A percentile compares a stretch with the other conserved stretches of the same genome.
phyloP scores from a whole-genome alignment of 345 rosid genomes.

The Ceriops zippeliana region DNA sequence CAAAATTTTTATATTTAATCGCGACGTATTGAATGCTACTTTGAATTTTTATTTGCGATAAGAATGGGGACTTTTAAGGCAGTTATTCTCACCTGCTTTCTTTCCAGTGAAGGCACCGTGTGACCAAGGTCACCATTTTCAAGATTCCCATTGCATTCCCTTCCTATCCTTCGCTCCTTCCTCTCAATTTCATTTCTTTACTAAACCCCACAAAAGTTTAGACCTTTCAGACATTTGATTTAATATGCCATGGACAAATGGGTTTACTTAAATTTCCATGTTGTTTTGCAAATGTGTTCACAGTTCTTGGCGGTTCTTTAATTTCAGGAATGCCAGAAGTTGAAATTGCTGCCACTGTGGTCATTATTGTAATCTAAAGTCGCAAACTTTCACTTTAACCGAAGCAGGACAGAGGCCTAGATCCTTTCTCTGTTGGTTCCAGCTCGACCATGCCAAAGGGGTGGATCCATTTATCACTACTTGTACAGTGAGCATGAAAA shows the following conservation, averaged over 20 bases:
- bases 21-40: too few relatives aligned
- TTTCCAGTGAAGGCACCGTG: conserved; percentile 45
- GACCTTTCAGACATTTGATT: conserved; percentile 30
- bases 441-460: conserved; percentile 63
- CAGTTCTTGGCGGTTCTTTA: conserved; percentile 15
- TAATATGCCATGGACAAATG: conserved; percentile 5
- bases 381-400: conserved; percentile 6
- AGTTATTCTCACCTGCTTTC: conserved; percentile 43
- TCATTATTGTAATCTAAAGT: conserved; percentile 25
- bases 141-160: background rate
- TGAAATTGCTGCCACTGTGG: conserved; percentile 38
- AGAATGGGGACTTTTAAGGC: conserved; percentile 1
- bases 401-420: conserved; percentile 7
- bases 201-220: conserved; percentile 30
- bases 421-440: conserved; percentile 28
- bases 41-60: too few relatives aligned
- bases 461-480: conserved; percentile 38
- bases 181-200: conserved; percentile 22
- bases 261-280: background rate
- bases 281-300: conserved; percentile 15
- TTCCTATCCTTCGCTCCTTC: conserved; percentile 23
- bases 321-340: conserved; percentile 15
- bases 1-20: too few relatives aligned
- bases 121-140: background rate
- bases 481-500: conserved; percentile 59